phyloP scores from a whole-genome alignment of 768 basidiomycete species.

The Inosperma sp. region DNA sequence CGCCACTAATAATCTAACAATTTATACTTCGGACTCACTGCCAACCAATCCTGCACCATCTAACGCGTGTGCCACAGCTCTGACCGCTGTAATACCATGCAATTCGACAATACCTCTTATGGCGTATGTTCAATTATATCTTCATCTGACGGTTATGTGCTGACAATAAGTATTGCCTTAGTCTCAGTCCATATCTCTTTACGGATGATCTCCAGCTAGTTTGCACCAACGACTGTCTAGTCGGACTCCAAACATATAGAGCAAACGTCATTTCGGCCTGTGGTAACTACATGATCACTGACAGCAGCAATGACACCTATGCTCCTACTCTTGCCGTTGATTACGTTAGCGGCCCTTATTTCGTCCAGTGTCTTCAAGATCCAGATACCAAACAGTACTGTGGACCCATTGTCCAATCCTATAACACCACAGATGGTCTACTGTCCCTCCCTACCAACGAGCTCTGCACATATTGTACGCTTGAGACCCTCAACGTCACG shows the following conservation, averaged over 20 bases:
- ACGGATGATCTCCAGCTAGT: slow-evolving; percentile 10
- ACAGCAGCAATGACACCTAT: slow-evolving; percentile 19
- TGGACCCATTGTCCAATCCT: slow-evolving; percentile 12
- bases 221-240: slow-evolving; percentile 19
- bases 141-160: no score
- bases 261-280: slow-evolving; percentile 20
- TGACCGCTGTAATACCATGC: slow-evolving; percentile 14
- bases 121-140: no score
- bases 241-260: slow-evolving; percentile 19
- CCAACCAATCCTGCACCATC: slow-evolving; percentile 14
- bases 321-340: slow-evolving; percentile 21
- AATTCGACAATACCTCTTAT: slow-evolving; percentile 15
- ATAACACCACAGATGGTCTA: slow-evolving; percentile 18
- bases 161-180: not conserved
- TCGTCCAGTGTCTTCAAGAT: slow-evolving; percentile 23
- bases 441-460: slow-evolving; percentile 18
- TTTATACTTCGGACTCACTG: slow-evolving; percentile 14
- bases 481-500: slow-evolving; percentile 21
- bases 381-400: slow-evolving; percentile 16
- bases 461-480: slow-evolving; percentile 23
- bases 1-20: slow-evolving; percentile 2
- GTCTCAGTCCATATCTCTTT: slow-evolving; percentile 9
- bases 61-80: slow-evolving; percentile 11
- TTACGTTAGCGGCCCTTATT: slow-evolving; percentile 20
- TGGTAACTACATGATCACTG: slow-evolving; percentile 14